Percentiles rank a stretch among this genome's conserved stretches.
Evolutionary conservation across 495 filamentous ascomycete species (phyloP).

Genomic region (Mycothermus thermophilus): DNA sequence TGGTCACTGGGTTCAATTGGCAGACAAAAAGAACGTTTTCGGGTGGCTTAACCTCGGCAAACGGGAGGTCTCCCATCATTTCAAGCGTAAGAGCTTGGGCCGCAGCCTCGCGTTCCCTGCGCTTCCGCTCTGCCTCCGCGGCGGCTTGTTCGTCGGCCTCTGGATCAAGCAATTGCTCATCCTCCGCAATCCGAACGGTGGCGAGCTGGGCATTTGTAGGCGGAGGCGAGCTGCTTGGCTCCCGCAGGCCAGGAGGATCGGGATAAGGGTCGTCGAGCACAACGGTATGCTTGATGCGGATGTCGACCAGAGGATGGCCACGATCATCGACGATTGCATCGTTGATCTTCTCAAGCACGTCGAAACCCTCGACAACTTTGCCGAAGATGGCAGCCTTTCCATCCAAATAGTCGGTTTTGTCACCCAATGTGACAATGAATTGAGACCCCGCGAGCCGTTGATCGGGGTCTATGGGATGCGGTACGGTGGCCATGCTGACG

Average conservation of each 20-base stretch:
- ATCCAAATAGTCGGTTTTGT: slow-evolving; percentile 77
- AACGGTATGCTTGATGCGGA: slow-evolving; percentile 81
- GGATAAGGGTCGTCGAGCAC: slow-evolving; percentile 80
- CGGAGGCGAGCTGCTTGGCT: slow-evolving; percentile 65
- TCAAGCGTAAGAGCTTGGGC: slow-evolving; percentile 91
- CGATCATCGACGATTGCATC: slow-evolving; percentile 70
- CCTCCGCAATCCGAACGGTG: slow-evolving; percentile 84
- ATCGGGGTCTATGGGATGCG: slow-evolving; percentile 63
- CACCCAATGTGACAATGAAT: slow-evolving; percentile 79
- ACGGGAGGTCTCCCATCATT: slow-evolving; percentile 95
- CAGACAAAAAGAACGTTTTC: slow-evolving; percentile 97
- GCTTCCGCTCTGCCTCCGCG: slow-evolving; percentile 60
- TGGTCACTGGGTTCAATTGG: slow-evolving; percentile 92
- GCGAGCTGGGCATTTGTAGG: slow-evolving; percentile 73
- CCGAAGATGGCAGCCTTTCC: slow-evolving; percentile 90
- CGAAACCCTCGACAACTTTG: slow-evolving; percentile 86
- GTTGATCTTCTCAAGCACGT: slow-evolving; percentile 87
- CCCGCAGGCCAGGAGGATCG: slow-evolving; percentile 60
- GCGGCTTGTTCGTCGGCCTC: slow-evolving; percentile 60
- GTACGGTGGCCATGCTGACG: slow-evolving; percentile 86
- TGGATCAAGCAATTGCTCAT: slow-evolving; percentile 55
- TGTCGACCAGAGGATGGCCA: slow-evolving; percentile 75
- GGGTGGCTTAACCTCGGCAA: slow-evolving; percentile 93
- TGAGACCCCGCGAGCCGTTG: slow-evolving; percentile 70
- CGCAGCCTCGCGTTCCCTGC: slow-evolving; percentile 80